Conservation (phyloP, 78 protist genomes). For the Isochrysis galbana region DNA sequence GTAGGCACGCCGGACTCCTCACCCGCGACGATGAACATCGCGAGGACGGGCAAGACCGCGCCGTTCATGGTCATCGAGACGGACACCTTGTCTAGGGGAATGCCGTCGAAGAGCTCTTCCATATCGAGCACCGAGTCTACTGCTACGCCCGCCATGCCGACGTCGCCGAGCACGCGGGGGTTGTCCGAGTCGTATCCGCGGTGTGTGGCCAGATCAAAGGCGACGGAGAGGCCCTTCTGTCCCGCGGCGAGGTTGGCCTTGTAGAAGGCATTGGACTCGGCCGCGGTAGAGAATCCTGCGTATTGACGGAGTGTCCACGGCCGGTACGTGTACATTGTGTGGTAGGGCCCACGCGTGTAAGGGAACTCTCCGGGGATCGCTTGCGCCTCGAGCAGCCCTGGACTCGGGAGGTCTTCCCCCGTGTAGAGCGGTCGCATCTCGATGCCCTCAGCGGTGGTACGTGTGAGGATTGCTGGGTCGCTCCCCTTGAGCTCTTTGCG, state of each 20-base stretch:
- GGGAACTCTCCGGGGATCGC: slow-evolving; percentile 88
- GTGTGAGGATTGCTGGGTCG: slow-evolving; percentile 45
- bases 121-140: slow-evolving; percentile 94
- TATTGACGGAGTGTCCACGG: slow-evolving; percentile 98
- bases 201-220: slow-evolving; percentile 98
- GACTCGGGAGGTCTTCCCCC: slow-evolving; percentile 35
- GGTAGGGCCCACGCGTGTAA: slow-evolving; percentile 94
- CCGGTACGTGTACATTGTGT: slow-evolving; percentile 91
- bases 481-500: slow-evolving; percentile 72
- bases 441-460: slow-evolving; percentile 41
- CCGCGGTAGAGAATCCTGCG: slow-evolving; percentile 64
- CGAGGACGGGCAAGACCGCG: slow-evolving; percentile 95
- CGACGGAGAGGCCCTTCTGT: slow-evolving; percentile 93
- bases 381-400: neutral
- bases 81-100: slow-evolving; percentile 80
- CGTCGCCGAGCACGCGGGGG: slow-evolving; percentile 89
- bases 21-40: slow-evolving; percentile 78
- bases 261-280: slow-evolving; percentile 87
- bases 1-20: slow-evolving; percentile 84
- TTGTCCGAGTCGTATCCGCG: slow-evolving; percentile 95
- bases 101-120: slow-evolving; percentile 68
- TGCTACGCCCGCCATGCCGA: slow-evolving; percentile 99
- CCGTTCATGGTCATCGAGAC: slow-evolving; percentile 98
- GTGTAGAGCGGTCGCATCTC: slow-evolving; percentile 81
- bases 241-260: neutral